Base-by-base conservation (phyloP, 345 rosid genomes). In the Salix exigua region DNA sequence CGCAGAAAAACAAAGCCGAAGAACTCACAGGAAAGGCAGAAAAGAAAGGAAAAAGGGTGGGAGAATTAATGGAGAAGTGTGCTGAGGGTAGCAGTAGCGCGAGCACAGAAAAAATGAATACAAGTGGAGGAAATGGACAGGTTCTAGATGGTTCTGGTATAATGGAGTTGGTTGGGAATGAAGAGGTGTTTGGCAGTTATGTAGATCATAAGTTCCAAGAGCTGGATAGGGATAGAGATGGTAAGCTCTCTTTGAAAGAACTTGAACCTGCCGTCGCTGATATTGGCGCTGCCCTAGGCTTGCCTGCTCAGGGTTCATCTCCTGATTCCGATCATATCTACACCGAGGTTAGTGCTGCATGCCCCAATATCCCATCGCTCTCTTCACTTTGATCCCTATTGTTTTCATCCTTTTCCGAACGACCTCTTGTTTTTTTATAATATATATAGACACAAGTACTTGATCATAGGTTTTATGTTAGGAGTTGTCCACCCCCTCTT, bases 261-360 rank as follows among this genome's bases (percentile, higher is more conserved):
- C 88, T 96, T 61, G 82, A 92, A 62, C 99, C 99, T 21, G 98
- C 94, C 83, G 97, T 96, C 78, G 95, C 94, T 74, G 97, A 93
- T 83, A 90, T 91, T 75, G 97, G 98, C 64, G 95, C 95, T 48
- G 97, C 95, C 10, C 92, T 93, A 72, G 99, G 99, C 75, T 86
- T 96, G 85, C 97, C 97, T 66, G 74, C 87, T 77, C 93, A 91
- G 68, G 97, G 97, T 37, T 76, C 95, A 55, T 91, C 98, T 62
- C 82, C 90, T 76, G 91, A 88, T 80, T 93, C 99, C 44, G 97
- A 92, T 80, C 90, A 86, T 74, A 87, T 92, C 85, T 92, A 93
- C 86, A 85, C 94, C 19, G 96, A 96, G 99, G 98, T 88, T 31
- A 62, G 74, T 37, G 0, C 37, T 33, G 3, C 28, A 21, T 19